Base-by-base conservation (phyloP, 2,329 filamentous ascomycete species). In the Botrytis fabae region DNA sequence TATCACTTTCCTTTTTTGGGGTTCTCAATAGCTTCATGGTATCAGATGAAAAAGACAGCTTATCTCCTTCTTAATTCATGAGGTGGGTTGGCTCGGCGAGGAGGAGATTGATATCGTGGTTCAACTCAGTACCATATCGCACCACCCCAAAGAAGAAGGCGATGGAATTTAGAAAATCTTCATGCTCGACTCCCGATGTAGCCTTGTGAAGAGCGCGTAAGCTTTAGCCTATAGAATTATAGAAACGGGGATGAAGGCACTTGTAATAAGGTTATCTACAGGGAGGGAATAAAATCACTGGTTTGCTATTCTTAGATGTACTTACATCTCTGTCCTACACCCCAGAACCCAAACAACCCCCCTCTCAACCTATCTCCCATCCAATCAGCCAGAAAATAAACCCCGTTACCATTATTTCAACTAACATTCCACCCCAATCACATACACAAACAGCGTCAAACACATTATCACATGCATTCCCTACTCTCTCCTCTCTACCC, bases 1-100 rank as follows among this genome's bases (percentile, higher is more conserved):
- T 57, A 32, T 69, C 65, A 69, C 65, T 69, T 69, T 57, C 65
- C 65, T 69, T 57, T 69, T 57, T 20, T 4, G n/a, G 28, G 14
- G 7, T 22, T n/a, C 20, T 61, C 14, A 16, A 61, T 46, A 61
- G 38, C 54, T 69, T 69, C 38, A 61, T 25, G 3, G 16, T 10
- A 12, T 69, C 20, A 35, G 16, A 46, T 69, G 20, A n/a, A 46
- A 12, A 16, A n/a, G 5, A 38, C 48, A 57, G 28, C 48, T 51
- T 54, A 69, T 61, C 66, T 69, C 68, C 68, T 61, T 70, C 54
- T 70, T 40, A 7, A 61, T 61, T 40, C 5, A 28, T 35, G 32
- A 20, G 60, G 40, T 62, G 38, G 18, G n/a, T 42, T 38, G 5
- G 48, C 46, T 68, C 25, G 64, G 25, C 22, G 46, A 40, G 9